phyloP scores from a whole-genome alignment of 1,139 yeast species.

The Blastobotrys persicus region DNA sequence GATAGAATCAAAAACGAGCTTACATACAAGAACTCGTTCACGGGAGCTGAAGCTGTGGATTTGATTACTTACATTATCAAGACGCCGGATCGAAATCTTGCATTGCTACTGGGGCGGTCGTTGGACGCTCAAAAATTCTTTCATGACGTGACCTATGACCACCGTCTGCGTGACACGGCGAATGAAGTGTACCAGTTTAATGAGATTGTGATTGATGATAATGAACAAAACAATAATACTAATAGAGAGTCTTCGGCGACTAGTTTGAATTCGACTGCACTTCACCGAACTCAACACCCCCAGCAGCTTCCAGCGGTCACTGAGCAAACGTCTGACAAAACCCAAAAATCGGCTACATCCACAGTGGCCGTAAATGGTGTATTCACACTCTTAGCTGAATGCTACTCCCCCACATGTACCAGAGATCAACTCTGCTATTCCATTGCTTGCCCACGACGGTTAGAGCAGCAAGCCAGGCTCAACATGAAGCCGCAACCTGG shows the following conservation, averaged over 20 bases:
- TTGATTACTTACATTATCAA: conserved; percentile 78
- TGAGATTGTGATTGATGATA: conserved; percentile 43
- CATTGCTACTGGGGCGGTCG: conserved; percentile 83
- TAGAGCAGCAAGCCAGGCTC: conserved; percentile 92
- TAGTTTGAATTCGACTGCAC: not conserved
- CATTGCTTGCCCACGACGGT: conserved; percentile 94
- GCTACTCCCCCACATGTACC: conserved; percentile 96
- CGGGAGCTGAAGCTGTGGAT: conserved; percentile 94
- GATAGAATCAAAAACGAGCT: conserved; percentile 91
- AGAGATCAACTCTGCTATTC: conserved; percentile 86
- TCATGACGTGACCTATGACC: conserved; percentile 95
- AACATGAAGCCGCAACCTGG: conserved; percentile 90
- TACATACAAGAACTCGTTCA: conserved; percentile 89
- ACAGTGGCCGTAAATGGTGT: conserved; percentile 68
- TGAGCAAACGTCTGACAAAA: conserved; percentile 23
- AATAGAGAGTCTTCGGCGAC: not conserved
- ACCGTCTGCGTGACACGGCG: conserved; percentile 80
- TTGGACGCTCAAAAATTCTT: conserved; percentile 92
- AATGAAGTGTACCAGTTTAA: conserved; percentile 87
- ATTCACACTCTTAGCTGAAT: conserved; percentile 85
- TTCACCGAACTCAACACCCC: not conserved
- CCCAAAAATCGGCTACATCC: conserved; percentile 6
- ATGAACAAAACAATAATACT: conserved; percentile 11
- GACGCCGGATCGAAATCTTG: conserved; percentile 88
- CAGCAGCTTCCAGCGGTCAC: conserved; percentile 26